A percentile compares a stretch with the other conserved stretches of the same genome.
These are phyloP conservation scores for Papiliotrema nemorosa DNA, from an alignment of 1,284 basidiomycete species.

Conservation along the genomic window DNA sequence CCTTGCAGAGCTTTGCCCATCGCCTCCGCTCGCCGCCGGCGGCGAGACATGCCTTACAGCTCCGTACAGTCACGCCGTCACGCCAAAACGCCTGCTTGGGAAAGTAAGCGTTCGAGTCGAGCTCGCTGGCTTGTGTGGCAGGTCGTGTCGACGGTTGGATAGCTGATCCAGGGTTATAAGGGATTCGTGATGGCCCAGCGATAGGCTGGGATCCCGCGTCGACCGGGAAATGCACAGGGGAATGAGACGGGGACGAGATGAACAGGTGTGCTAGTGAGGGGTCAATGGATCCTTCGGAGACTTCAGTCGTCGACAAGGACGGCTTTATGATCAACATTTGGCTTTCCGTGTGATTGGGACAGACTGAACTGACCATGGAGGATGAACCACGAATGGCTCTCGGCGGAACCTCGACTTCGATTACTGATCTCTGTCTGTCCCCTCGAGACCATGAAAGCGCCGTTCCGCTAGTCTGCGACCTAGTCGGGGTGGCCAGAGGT, in stretches of 20 bases:
- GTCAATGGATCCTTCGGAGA: background rate
- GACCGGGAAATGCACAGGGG: too few relatives aligned
- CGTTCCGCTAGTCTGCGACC: background rate
- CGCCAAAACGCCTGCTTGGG: slow-evolving; percentile 8
- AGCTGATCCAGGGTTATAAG: too few relatives aligned
- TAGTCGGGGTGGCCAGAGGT: background rate
- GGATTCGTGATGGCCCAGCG: too few relatives aligned
- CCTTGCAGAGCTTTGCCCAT: slow-evolving; percentile 20
- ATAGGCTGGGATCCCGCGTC: too few relatives aligned
- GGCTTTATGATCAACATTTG: too few relatives aligned
- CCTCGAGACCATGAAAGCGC: background rate
- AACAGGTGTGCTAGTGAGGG: background rate
- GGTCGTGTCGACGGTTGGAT: background rate
- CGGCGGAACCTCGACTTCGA: background rate
- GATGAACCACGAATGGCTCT: too few relatives aligned
- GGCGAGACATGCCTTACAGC: slow-evolving; percentile 11
- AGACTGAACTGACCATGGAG: too few relatives aligned
- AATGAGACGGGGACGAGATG: background rate
- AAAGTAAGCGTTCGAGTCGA: slow-evolving; percentile 10
- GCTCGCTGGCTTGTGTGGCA: background rate
- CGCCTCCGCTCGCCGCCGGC: slow-evolving; percentile 15
- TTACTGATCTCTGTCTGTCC: background rate
- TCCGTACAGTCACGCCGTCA: slow-evolving; percentile 5
- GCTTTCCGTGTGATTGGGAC: too few relatives aligned
- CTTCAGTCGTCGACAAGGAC: background rate